Conservation (phyloP, 148 eudicot species). For the Dysphania ambrosioides region DNA sequence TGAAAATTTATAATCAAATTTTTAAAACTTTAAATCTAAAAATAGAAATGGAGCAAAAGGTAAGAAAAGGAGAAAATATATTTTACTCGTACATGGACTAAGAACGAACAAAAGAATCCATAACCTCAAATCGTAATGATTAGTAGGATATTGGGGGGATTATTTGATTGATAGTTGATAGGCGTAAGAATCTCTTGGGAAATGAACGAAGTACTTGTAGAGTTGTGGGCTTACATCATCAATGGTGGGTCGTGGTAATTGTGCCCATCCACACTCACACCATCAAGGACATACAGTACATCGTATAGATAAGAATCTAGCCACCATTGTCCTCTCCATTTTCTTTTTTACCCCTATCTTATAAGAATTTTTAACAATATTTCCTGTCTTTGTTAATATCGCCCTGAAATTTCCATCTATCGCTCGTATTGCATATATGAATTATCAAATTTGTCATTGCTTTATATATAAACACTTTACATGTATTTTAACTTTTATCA, state of each 20-base stretch:
- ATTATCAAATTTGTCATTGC: too few species aligned
- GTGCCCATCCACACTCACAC: background rate
- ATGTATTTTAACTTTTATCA: too few species aligned
- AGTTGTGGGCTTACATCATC: constrained; percentile 16
- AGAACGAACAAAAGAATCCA: background rate
- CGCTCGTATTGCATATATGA: too few species aligned
- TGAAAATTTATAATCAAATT: too few species aligned
- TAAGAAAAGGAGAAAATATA: too few species aligned
- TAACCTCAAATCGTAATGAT: constrained; percentile 11
- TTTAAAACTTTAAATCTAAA: too few species aligned
- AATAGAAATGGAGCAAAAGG: too few species aligned
- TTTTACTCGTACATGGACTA: background rate
- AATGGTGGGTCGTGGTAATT: constrained; percentile 16
- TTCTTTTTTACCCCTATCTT: background rate
- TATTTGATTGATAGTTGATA: background rate
- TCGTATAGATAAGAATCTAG: constrained; percentile 22
- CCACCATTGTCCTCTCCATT: constrained; percentile 5
- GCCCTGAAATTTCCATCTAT: too few species aligned
- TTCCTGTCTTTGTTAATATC: too few species aligned
- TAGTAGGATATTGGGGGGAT: constrained; percentile 2
- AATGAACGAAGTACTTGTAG: constrained; percentile 7
- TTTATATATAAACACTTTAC: too few species aligned
- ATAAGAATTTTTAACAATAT: background rate
- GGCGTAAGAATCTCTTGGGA: constrained; percentile 21
- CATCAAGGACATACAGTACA: constrained; percentile 25